Percentiles rank a stretch among this genome's conserved stretches.
Conservation (phyloP, 2,329 filamentous ascomycete species). For the Didymella lethalis region DNA sequence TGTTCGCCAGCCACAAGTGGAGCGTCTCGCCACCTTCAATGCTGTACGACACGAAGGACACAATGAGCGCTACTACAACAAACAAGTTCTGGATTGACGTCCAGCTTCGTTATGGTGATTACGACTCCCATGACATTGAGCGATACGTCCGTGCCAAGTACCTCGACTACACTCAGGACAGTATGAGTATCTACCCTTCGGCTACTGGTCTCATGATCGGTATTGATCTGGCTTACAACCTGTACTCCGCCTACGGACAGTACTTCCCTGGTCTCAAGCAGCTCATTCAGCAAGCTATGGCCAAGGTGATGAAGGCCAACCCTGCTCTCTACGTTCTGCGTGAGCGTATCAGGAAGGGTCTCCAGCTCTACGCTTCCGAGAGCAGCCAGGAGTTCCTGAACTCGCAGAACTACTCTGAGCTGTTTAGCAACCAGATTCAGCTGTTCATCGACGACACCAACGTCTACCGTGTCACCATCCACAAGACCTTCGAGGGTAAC, state of each 20-base stretch:
- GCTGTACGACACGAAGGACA: slow-evolving; percentile 94
- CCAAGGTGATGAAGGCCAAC: slow-evolving; percentile 99
- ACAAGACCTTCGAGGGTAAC: slow-evolving; percentile 99
- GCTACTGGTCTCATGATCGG: slow-evolving; percentile 97
- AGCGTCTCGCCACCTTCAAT: slow-evolving; percentile 94
- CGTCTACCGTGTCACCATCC: slow-evolving; percentile 98
- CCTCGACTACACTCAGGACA: slow-evolving; percentile 97
- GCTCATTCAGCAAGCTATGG: slow-evolving; percentile 96
- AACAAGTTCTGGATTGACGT: slow-evolving; percentile 99
- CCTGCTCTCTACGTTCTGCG: slow-evolving; percentile 94
- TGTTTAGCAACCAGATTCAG: slow-evolving; percentile 99
- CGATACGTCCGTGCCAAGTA: slow-evolving; percentile 98
- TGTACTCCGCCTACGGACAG: slow-evolving; percentile 97
- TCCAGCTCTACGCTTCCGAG: slow-evolving; percentile 97
- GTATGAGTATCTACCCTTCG: slow-evolving; percentile 97
- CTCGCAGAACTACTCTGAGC: slow-evolving; percentile 98
- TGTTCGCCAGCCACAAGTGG: slow-evolving; percentile 99
- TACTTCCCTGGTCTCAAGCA: slow-evolving; percentile 98
- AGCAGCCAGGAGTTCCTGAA: slow-evolving; percentile 99
- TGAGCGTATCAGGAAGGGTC: slow-evolving; percentile 97
- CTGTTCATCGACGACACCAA: slow-evolving; percentile 99
- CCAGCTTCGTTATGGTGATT: slow-evolving; percentile 94
- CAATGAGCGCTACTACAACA: slow-evolving; percentile 90
- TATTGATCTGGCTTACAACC: slow-evolving; percentile 96
- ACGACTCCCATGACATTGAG: slow-evolving; percentile 98